phyloP scores from a whole-genome alignment of 768 basidiomycete genomes.

The Coprinellus micaceus region DNA sequence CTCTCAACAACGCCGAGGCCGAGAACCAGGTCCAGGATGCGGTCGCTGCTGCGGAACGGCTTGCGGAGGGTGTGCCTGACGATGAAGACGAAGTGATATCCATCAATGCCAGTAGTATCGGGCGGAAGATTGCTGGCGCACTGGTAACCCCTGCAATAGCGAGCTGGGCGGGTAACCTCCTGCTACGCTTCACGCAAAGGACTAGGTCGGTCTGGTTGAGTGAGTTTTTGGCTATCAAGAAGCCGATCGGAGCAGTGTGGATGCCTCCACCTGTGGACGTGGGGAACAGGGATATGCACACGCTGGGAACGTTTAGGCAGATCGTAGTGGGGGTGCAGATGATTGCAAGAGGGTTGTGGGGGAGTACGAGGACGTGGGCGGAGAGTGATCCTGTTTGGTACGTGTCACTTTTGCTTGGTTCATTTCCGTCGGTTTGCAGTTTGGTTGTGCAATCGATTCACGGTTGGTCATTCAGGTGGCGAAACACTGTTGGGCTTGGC shows the following conservation, averaged over 20 bases:
- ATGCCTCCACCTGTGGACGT: constrained; percentile 13
- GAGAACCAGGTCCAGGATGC: constrained; percentile 21
- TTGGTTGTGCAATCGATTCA: no score
- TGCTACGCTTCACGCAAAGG: constrained; percentile 48
- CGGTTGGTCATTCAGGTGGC: constrained; percentile 42
- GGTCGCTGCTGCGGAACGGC: not conserved
- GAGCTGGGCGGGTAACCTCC: constrained; percentile 57
- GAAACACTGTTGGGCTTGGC: constrained; percentile 66
- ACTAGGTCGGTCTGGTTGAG: constrained; percentile 34
- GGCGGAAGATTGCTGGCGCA: constrained; percentile 66
- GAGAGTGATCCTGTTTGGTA: constrained; percentile 75
- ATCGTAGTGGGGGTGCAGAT: constrained; percentile 28
- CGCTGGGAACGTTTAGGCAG: constrained; percentile 17
- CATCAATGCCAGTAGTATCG: constrained; percentile 55
- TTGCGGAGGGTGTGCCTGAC: constrained; percentile 29
- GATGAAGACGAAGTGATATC: constrained; percentile 51
- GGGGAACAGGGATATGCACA: constrained; percentile 7
- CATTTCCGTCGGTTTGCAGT: no score
- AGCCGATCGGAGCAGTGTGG: constrained; percentile 8
- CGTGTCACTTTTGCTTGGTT: constrained; percentile 12
- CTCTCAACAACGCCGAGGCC: constrained; percentile 13
- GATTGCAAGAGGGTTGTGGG: constrained; percentile 46
- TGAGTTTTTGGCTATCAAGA: constrained; percentile 32
- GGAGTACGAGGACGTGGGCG: constrained; percentile 59
- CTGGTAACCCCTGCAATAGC: constrained; percentile 66